Conservation (phyloP, 2,329 filamentous ascomycete genomes). For the Gaeumannomyces sp. region DNA sequence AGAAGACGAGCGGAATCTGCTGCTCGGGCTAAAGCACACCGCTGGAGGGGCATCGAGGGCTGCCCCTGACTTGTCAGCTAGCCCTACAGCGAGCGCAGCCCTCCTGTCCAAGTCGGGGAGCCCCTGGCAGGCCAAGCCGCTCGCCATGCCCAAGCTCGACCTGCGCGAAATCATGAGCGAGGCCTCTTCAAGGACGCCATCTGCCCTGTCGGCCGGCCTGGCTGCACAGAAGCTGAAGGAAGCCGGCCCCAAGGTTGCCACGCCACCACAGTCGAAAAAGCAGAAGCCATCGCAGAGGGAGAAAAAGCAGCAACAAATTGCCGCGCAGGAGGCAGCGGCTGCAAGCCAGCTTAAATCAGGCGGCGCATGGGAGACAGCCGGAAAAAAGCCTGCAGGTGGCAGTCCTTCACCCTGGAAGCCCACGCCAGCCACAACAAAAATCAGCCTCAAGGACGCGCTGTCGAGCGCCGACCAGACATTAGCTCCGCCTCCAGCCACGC, state of each 20-base stretch:
- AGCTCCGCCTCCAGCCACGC: not conserved
- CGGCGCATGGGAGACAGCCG: constrained; percentile 26
- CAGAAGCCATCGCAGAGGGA: constrained; percentile 84
- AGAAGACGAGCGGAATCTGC: too few species aligned
- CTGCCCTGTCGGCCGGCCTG: constrained; percentile 48
- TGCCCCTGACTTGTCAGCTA: not conserved
- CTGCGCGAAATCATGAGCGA: constrained; percentile 71
- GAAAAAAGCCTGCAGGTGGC: constrained; percentile 4
- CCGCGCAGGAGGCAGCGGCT: constrained; percentile 29
- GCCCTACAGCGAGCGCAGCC: not conserved
- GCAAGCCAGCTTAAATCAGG: constrained; percentile 24
- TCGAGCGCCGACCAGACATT: not conserved
- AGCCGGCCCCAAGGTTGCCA: constrained; percentile 27
- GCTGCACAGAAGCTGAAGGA: constrained; percentile 43
- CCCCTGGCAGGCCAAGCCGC: constrained; percentile 7
- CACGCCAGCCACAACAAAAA: constrained; percentile 4
- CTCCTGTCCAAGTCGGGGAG: constrained; percentile 11
- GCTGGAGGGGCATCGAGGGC: too few species aligned
- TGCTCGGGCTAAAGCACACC: too few species aligned
- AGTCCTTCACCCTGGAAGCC: constrained; percentile 11
- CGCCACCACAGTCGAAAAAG: constrained; percentile 15
- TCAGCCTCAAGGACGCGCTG: constrained; percentile 5
- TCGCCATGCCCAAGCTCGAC: constrained; percentile 55
- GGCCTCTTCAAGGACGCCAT: constrained; percentile 38
- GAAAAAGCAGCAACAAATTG: constrained; percentile 69